These are phyloP conservation scores for Lanmaoa pseudosensibilis DNA, from an alignment of 768 basidiomycete species.

Conservation along the genomic window DNA sequence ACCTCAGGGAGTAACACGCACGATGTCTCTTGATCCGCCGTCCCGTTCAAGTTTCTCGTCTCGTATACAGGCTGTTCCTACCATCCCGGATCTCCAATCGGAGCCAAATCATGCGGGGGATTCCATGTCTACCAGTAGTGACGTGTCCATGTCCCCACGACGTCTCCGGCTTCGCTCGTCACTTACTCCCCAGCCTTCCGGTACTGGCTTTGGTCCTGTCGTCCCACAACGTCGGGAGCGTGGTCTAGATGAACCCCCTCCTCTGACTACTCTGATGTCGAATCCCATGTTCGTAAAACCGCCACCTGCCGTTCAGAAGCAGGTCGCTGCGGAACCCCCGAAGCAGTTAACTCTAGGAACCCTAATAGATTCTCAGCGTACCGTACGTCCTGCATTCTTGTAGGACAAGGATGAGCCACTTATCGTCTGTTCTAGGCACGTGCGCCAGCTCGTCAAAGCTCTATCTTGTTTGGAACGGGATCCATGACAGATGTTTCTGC, in stretches of 20 bases:
- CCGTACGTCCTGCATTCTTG: constrained; percentile 40
- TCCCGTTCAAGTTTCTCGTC: constrained; percentile 24
- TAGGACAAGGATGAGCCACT: neutral
- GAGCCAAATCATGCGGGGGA: constrained; percentile 20
- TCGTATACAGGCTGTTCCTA: constrained; percentile 29
- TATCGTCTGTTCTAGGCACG: constrained; percentile 37
- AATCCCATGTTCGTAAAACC: constrained; percentile 72
- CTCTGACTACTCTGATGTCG: constrained; percentile 56
- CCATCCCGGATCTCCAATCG: constrained; percentile 36
- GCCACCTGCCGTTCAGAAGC: constrained; percentile 39
- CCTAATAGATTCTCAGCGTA: constrained; percentile 56
- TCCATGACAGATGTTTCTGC: constrained; percentile 35
- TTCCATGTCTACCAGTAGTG: constrained; percentile 32
- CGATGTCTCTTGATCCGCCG: constrained; percentile 75
- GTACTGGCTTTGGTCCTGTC: constrained; percentile 42
- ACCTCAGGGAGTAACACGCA: constrained; percentile 45
- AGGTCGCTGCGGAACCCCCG: constrained; percentile 20
- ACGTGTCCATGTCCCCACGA: constrained; percentile 49
- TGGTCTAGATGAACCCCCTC: constrained; percentile 69
- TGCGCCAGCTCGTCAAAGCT: constrained; percentile 52
- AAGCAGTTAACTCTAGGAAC: constrained; percentile 54
- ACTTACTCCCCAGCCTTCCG: constrained; percentile 65
- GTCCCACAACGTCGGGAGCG: constrained; percentile 41
- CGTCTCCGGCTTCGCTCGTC: constrained; percentile 60
- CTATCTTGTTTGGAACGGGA: constrained; percentile 48